A percentile compares a stretch with the other conserved stretches of the same genome.
Evolutionary conservation across 2,329 filamentous ascomycete species (phyloP).

Genomic region (Aspergillus calidoustus): DNA sequence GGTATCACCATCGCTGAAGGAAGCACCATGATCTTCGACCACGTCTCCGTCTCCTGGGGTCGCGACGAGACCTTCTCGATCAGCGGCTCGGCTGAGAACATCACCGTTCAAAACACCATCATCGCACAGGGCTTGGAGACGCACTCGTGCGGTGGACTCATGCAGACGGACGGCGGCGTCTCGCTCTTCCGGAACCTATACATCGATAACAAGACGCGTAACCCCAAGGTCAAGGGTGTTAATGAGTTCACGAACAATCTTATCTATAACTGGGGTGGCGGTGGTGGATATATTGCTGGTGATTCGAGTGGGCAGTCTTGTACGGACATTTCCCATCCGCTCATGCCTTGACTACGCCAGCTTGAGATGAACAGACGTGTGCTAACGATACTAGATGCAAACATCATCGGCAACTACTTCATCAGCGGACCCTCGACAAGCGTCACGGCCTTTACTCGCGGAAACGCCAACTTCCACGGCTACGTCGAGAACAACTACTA

Average conservation of each 20-base stretch:
- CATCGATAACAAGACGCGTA: slow-evolving; percentile 62
- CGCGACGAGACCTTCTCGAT: slow-evolving; percentile 61
- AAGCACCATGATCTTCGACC: slow-evolving; percentile 61
- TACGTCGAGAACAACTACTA: slow-evolving; percentile 60
- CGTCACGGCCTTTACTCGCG: slow-evolving; percentile 58
- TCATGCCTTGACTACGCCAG: neutral
- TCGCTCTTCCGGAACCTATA: slow-evolving; percentile 61
- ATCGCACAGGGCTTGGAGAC: slow-evolving; percentile 60
- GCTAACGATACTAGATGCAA: slow-evolving; percentile 38
- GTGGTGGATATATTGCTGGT: slow-evolving; percentile 60
- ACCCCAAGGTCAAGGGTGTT: slow-evolving; percentile 61
- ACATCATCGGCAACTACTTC: slow-evolving; percentile 63
- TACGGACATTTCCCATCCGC: neutral
- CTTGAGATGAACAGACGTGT: neutral
- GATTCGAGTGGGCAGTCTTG: slow-evolving; percentile 53
- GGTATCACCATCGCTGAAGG: slow-evolving; percentile 59
- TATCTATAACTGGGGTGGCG: slow-evolving; percentile 58
- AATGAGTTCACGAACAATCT: slow-evolving; percentile 60
- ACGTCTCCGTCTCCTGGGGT: slow-evolving; percentile 60
- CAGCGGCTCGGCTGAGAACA: slow-evolving; percentile 52
- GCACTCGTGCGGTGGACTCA: slow-evolving; percentile 57
- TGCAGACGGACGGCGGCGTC: slow-evolving; percentile 32
- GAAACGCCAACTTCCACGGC: slow-evolving; percentile 59
- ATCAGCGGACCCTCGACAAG: slow-evolving; percentile 58
- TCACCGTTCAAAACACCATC: slow-evolving; percentile 59